phyloP scores from a whole-genome alignment of 805 yeast genomes.

The Metschnikowia amazonensis region DNA sequence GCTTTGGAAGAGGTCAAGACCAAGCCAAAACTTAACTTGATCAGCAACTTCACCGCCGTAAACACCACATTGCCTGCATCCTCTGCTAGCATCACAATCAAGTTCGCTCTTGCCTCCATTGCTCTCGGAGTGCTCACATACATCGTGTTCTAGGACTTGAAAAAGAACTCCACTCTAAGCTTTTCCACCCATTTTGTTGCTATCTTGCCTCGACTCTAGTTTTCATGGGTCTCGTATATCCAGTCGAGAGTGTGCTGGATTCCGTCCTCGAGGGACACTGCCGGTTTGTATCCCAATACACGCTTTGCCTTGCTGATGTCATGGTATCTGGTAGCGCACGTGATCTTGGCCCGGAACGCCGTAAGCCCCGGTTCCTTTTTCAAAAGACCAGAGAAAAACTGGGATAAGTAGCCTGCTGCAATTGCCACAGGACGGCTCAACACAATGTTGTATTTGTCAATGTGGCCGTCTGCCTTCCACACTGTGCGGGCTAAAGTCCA shows the following conservation, averaged over 20 bases:
- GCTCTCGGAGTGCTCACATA: conserved; percentile 7
- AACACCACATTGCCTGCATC: conserved; percentile 3
- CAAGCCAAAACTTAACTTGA: conserved; percentile 11
- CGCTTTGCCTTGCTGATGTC: conserved; percentile 83
- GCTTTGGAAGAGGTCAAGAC: neutral
- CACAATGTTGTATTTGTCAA: conserved; percentile 65
- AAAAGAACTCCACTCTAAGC: neutral
- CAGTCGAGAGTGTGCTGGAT: conserved; percentile 75
- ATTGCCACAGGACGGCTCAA: conserved; percentile 75
- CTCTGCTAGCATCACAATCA: conserved; percentile 5
- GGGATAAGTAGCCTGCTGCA: conserved; percentile 76
- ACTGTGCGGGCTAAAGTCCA: conserved; percentile 97
- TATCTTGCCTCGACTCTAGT: conserved; percentile 1
- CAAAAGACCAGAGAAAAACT: conserved; percentile 60
- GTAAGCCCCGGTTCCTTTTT: conserved; percentile 93
- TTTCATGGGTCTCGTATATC: conserved; percentile 65
- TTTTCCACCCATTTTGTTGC: neutral
- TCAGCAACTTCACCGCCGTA: conserved; percentile 4
- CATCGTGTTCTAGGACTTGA: neutral
- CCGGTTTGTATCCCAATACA: conserved; percentile 75
- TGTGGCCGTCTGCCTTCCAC: conserved; percentile 94
- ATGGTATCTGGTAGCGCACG: conserved; percentile 91
- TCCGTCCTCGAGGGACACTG: conserved; percentile 74
- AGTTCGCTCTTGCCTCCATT: conserved; percentile 5
- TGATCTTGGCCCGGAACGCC: conserved; percentile 88